Conservation (phyloP, 2,329 filamentous ascomycete species). For the Apiospora rasikravindrae region DNA sequence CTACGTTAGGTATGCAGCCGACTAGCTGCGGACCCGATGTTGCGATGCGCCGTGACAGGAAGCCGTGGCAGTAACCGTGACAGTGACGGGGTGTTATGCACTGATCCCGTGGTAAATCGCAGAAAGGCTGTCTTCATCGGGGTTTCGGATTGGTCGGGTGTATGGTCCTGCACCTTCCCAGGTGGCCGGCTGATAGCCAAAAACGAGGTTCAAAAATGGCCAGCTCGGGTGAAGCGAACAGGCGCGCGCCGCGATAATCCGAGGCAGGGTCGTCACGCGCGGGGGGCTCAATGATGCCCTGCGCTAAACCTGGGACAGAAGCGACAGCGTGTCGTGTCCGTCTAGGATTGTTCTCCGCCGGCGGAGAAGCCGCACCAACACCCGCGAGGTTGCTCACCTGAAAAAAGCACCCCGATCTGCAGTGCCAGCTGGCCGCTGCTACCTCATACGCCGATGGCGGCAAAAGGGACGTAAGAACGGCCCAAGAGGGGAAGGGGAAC, state of each 20-base stretch:
- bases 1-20: background rate
- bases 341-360: background rate
- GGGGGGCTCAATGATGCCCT: background rate
- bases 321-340: conserved; percentile 10
- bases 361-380: conserved; percentile 1
- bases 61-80: conserved; percentile 9
- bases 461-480: background rate
- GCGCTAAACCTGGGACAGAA: conserved; percentile 12
- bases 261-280: background rate
- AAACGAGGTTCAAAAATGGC: background rate
- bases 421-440: conserved; percentile 11
- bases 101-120: background rate
- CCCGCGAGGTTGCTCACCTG: background rate
- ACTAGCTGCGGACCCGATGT: background rate
- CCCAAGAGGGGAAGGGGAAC: background rate
- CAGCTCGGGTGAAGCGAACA: background rate
- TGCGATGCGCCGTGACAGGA: background rate
- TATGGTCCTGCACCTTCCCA: background rate
- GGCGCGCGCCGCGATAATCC: background rate
- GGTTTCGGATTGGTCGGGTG: background rate
- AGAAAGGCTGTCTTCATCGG: conserved; percentile 1
- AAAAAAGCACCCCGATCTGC: background rate
- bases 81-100: background rate
- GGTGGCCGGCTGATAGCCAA: background rate
- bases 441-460: conserved; percentile 1